Percentiles rank a stretch among this genome's conserved stretches.
phyloP scores from a whole-genome alignment of 139 green algal genomes.

The Axilococcus clingmanii region DNA sequence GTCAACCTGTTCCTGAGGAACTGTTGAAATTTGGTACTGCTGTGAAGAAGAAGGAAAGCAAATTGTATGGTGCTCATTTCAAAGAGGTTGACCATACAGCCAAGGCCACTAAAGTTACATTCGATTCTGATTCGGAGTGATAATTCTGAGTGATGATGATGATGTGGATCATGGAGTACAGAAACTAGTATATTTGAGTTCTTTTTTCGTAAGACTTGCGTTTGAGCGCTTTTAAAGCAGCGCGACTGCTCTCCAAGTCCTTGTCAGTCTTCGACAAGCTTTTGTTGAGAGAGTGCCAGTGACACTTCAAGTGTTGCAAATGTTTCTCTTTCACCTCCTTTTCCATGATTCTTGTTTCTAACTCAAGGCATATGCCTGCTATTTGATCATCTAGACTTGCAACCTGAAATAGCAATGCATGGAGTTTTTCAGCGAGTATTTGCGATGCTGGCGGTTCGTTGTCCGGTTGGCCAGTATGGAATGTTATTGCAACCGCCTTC shows the following conservation, averaged over 20 bases:
- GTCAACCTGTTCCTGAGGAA: conserved; percentile 68
- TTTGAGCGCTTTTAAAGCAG: not conserved
- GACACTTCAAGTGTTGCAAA: not conserved
- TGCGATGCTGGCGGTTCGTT: not conserved
- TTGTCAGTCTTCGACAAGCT: no score
- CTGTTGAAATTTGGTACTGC: conserved; percentile 87
- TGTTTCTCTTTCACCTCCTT: no score
- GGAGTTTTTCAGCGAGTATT: not conserved
- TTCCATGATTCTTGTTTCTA: no score
- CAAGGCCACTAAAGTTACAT: conserved; percentile 84
- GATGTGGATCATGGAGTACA: not conserved
- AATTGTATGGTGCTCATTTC: conserved; percentile 90
- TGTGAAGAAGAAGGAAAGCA: conserved; percentile 91
- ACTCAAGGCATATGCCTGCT: not conserved
- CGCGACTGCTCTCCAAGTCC: no score
- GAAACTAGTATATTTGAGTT: no score
- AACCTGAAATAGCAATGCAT: not conserved
- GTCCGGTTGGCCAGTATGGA: not conserved
- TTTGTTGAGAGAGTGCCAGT: not conserved
- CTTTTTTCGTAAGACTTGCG: not conserved
- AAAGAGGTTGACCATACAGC: conserved; percentile 78
- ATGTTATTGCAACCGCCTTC: not conserved
- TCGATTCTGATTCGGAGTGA: conserved; percentile 52
- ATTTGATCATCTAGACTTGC: not conserved
- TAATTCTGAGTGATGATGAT: not conserved